Evolutionary conservation across 176 grass and related monocot genomes (phyloP), one percentile per base, ranked within the genome.

Genomic region (Metroxylon sagu): DNA sequence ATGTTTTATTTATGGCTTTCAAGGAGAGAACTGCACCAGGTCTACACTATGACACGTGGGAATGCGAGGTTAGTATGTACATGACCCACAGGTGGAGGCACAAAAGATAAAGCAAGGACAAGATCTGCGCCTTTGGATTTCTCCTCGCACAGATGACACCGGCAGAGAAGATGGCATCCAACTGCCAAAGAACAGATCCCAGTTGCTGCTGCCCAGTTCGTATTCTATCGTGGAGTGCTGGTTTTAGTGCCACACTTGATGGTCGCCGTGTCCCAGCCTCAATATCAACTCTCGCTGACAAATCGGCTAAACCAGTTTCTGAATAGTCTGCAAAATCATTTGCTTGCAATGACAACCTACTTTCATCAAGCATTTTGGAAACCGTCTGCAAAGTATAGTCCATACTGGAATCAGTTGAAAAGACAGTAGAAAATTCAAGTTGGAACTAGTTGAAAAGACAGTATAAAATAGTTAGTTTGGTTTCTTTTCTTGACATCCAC

Each of bases 61-160:
- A 66, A 55, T 79, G 82, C 3, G 87, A 85, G 3, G 69, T 68
- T 43, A 97, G 18, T 80, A 97, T 91, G 62, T 91, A 97, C 66
- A 88, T 5, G 48, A 88, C 87, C 93, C 93, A 97, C 6, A 97
- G 21, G 39, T 97, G 93, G 21, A 97, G 84, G 59, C 63, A 79
- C 27, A 82, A 51, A 52, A 92, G 61, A 67, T 97, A 97, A 51
- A 83, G 48, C 25, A 83, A 18, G 14, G 80, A 68, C 31, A 63
- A 85, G 59, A 88, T 26, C 69, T 85, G 84, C 0, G 84, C 83
- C 74, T 67, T 97, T 0, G 60, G 75, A 48, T 92, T 88, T 25
- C 87, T 80, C 70, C 75, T 78, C 31, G 91, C 65, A 66, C 85
- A 97, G 50, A 87, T 59, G 48, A 91, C 65, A 16, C 84, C 93